Base-by-base conservation (phyloP, 768 basidiomycete species). In the Lyophyllum decastes region DNA sequence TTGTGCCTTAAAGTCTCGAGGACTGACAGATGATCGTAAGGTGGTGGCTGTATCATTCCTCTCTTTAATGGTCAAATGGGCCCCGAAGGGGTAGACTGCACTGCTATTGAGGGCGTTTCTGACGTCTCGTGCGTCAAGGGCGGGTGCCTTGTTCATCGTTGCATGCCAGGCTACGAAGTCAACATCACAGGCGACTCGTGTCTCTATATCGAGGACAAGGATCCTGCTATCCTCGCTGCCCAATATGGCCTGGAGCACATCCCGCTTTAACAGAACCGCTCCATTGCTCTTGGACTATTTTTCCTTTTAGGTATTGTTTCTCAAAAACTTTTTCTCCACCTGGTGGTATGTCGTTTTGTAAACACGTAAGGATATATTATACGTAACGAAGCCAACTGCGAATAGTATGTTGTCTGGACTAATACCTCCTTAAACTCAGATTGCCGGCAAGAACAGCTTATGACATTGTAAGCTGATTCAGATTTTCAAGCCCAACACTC, bases 51-150 rank as follows among this genome's bases (percentile, higher is more conserved):
- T 56, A 64, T 67, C 34, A 56, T 78, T 40, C 52, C 22, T 65
- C 74, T 11, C 66, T 75, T 33, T 61, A 66, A 46, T 61, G 68
- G n/a, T 61, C 65, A 45, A 49, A n/a, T 38, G 6, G 27, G 27
- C 48, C 50, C 52, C 14, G 67, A 67, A n/a, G 82, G 83, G 22
- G 56, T 67, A 9, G 83, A 85, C 59, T 85, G 83, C 63, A 79
- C 79, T 3, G 73, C 75, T 19, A 72, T 85, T 25, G 70, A 69
- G 2, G 78, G 80, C 12, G 78, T 82, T 26, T 73, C 75, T 25
- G 80, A 81, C 54, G 82, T 85, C 16, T 72, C 79, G 4, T 85
- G 83, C 66, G 49, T 73, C 8, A 51, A 49, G 11, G 81, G 82
- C 4, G 49, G 69, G 19, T 85, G 83, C 62, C 57, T 70, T 26